Evolutionary conservation across 2,329 filamentous ascomycete species (phyloP), one percentile per base, ranked within the genome.

Genomic region (Phyllosticta ampelicida): DNA sequence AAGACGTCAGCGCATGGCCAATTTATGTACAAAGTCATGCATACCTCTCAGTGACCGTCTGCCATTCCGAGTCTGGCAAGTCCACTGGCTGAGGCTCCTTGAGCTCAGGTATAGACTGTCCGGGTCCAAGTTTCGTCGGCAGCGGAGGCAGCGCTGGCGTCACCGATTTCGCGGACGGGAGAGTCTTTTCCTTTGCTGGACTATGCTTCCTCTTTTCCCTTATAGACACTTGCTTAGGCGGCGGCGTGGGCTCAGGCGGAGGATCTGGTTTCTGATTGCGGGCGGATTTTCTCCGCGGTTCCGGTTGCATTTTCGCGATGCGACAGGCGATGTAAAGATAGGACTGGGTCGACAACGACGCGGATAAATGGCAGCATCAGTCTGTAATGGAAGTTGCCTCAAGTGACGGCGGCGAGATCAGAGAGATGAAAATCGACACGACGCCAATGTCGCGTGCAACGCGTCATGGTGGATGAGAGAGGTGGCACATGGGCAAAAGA

Each of bases 1-100:
- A 54, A 60, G 28, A 13, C 36, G 50, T 65, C 59, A 65, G 61
- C 49, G 44, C 59, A 62, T 13, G 48, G 55, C 53, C 21, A 44
- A 11, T 19, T 13, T 26, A 29, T 18, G 16, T 29, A 53, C 51
- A 55, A 56, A 20, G 18, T 20, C 8, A 9, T 20, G 61, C 67
- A 63, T 72, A 86, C 86, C 85, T 90, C 68, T 90, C 86, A 59
- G 84, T 80, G 48, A 91, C 78, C 21, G 83, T 82, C 72, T 91
- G 88, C 66, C 85, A 92, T 13, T 90, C 86, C 62, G 79, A 80
- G 4, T 73, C 67, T 0, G 85, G 74, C 6, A 91, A 75, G 61
- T 85, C 78, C 8, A 81, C 78, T 0, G 83, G 73, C 68, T 94
- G 88, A 16, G 84, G 77, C 53, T 82, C 78, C 63, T 85, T 80